Conservation (phyloP, 2,329 filamentous ascomycete genomes). For the Colletotrichum tabaci region DNA sequence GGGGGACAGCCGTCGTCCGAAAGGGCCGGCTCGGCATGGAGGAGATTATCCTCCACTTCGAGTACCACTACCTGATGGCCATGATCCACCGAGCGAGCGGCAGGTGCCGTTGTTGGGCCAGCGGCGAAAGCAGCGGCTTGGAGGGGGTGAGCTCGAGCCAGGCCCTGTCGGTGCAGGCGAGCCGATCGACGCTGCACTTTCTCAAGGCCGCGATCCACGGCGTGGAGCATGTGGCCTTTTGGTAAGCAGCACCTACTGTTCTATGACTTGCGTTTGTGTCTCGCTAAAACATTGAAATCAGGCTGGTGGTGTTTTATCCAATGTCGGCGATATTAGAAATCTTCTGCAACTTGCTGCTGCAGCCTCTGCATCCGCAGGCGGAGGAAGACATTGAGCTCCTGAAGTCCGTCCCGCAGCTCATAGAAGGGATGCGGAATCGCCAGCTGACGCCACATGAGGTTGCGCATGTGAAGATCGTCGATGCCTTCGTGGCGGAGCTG, state of each 20-base stretch:
- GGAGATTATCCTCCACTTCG: conserved; percentile 63
- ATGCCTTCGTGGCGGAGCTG: conserved; percentile 61
- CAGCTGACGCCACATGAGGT: conserved; percentile 53
- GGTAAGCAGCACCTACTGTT: conserved; percentile 52
- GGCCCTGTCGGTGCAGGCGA: conserved; percentile 68
- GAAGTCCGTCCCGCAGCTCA: conserved; percentile 57
- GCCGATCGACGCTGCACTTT: conserved; percentile 67
- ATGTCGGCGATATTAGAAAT: conserved; percentile 67
- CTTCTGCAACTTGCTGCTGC: conserved; percentile 68
- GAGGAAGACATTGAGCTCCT: conserved; percentile 63
- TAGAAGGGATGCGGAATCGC: conserved; percentile 56
- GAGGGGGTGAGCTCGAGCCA: conserved; percentile 66
- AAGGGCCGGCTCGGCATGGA: conserved; percentile 59
- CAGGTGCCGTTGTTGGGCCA: conserved; percentile 61
- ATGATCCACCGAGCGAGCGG: conserved; percentile 70
- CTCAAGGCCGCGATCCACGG: conserved; percentile 59
- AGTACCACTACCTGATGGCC: conserved; percentile 70
- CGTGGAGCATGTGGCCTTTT: conserved; percentile 64
- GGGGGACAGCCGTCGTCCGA: conserved; percentile 46
- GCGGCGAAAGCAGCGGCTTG: conserved; percentile 43
- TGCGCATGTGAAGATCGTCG: conserved; percentile 57
- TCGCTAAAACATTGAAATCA: conserved; percentile 45
- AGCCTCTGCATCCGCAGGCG: conserved; percentile 61
- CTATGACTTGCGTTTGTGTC: too few relatives aligned
- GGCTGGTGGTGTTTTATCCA: conserved; percentile 71